Conservation (phyloP, 1,284 basidiomycete genomes). For the Cryptococcus amylolentus region DNA sequence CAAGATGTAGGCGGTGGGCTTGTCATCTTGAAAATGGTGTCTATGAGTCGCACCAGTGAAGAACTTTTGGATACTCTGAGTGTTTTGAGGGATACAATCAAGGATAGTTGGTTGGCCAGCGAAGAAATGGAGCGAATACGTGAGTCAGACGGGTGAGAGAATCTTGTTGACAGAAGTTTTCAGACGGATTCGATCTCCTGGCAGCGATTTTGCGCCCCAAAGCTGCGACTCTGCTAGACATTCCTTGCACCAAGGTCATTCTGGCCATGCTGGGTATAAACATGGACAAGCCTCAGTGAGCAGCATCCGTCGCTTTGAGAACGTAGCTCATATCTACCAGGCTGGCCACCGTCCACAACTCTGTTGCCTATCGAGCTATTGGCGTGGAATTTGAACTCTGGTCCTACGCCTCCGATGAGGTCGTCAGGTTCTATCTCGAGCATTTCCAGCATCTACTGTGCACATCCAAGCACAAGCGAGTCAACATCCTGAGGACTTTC, state of each 20-base stretch:
- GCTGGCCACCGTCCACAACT: constrained; percentile 74
- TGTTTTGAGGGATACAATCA: constrained; percentile 71
- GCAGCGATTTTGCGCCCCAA: constrained; percentile 71
- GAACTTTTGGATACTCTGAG: constrained; percentile 69
- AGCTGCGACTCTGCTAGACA: constrained; percentile 65
- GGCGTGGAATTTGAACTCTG: constrained; percentile 89
- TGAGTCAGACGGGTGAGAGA: constrained; percentile 48
- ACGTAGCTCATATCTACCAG: constrained; percentile 48
- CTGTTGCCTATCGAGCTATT: constrained; percentile 74
- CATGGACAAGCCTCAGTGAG: constrained; percentile 73
- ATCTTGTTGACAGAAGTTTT: background rate
- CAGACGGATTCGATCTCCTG: constrained; percentile 84
- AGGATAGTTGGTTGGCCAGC: constrained; percentile 83
- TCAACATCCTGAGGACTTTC: constrained; percentile 65
- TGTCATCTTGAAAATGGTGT: constrained; percentile 69
- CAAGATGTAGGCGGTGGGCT: constrained; percentile 81
- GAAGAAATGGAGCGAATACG: constrained; percentile 85
- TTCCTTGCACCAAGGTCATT: constrained; percentile 69
- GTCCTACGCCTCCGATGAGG: constrained; percentile 64
- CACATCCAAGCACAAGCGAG: constrained; percentile 66
- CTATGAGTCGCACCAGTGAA: constrained; percentile 69
- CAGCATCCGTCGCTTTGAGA: constrained; percentile 3
- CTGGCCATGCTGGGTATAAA: constrained; percentile 81
- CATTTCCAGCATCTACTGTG: constrained; percentile 70
- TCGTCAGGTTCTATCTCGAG: constrained; percentile 72